Percentiles rank a stretch among this genome's conserved stretches.
These are phyloP conservation scores for Trichoderma sp. DNA, from an alignment of 2,329 filamentous ascomycete genomes.

Conservation along the genomic window DNA sequence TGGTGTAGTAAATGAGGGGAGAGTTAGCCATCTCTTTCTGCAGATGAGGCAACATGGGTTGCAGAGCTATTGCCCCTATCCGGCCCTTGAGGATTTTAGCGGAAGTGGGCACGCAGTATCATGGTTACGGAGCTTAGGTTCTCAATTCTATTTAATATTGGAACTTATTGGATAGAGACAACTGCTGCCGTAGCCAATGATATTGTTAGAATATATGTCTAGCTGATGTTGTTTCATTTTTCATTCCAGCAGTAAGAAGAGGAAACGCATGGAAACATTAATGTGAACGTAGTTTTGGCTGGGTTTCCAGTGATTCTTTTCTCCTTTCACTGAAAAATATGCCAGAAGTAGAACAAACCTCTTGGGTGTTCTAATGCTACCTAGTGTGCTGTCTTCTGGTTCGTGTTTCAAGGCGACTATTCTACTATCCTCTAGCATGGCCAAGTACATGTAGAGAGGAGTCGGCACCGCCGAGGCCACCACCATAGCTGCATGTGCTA, in stretches of 20 bases:
- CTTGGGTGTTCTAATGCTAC: neutral
- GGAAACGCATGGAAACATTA: no score
- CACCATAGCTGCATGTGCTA: neutral
- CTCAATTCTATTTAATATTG: neutral
- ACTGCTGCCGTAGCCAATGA: neutral
- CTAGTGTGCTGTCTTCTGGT: neutral
- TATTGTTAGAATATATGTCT: neutral
- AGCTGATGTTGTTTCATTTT: neutral
- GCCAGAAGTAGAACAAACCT: neutral
- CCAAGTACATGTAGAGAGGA: neutral
- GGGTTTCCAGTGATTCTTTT: neutral
- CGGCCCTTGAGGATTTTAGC: neutral
- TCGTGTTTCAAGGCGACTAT: neutral
- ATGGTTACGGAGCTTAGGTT: neutral
- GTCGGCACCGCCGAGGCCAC: neutral
- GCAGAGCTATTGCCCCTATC: neutral
- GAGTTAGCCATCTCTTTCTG: neutral
- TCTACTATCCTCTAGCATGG: neutral
- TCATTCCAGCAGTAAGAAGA: neutral
- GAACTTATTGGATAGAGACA: neutral
- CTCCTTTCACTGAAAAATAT: neutral
- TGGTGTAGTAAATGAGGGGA: neutral
- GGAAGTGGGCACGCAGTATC: neutral
- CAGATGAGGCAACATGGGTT: neutral
- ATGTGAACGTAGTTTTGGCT: neutral